phyloP scores from a whole-genome alignment of 2,329 filamentous ascomycete species.

The Thermochaetoides dissita region DNA sequence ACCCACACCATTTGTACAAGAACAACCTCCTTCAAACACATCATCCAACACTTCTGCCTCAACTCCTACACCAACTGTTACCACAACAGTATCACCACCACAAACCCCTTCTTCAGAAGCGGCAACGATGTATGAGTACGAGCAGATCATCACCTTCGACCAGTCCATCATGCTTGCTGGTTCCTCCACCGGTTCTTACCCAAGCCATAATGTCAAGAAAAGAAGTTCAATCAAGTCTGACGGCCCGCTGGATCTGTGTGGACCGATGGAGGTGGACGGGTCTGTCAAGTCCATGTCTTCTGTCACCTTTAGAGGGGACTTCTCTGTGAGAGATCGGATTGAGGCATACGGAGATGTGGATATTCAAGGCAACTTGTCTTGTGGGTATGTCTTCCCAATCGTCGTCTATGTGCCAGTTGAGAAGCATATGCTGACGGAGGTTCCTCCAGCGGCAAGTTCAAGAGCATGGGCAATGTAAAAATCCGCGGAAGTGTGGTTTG shows the following conservation, averaged over 20 bases:
- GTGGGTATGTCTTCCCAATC: constrained; percentile 23
- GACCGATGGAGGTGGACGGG: constrained; percentile 33
- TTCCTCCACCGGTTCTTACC: constrained; percentile 5
- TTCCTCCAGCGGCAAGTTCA: constrained; percentile 26
- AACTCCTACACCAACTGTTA: constrained; percentile 2
- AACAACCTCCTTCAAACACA: too few relatives aligned
- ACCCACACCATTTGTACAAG: too few relatives aligned
- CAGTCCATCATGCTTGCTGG: constrained; percentile 8
- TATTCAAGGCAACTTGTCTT: constrained; percentile 28
- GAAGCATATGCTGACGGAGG: too few relatives aligned
- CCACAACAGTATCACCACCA: background rate
- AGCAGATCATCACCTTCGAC: constrained; percentile 18
- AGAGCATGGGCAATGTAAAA: constrained; percentile 32
- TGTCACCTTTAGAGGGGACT: constrained; percentile 30
- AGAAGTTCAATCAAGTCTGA: constrained; percentile 30
- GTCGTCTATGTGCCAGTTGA: background rate
- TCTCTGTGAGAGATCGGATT: constrained; percentile 29
- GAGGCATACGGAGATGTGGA: constrained; percentile 33
- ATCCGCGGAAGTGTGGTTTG: constrained; percentile 26
- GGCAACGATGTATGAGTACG: constrained; percentile 16
- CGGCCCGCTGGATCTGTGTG: constrained; percentile 25
- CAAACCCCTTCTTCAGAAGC: background rate
- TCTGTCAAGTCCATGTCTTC: constrained; percentile 32
- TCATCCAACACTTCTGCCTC: too few relatives aligned
- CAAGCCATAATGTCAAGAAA: constrained; percentile 16